Conservation (phyloP, 176 grass and related monocot genomes). For the Urochloa ruziziensis region DNA sequence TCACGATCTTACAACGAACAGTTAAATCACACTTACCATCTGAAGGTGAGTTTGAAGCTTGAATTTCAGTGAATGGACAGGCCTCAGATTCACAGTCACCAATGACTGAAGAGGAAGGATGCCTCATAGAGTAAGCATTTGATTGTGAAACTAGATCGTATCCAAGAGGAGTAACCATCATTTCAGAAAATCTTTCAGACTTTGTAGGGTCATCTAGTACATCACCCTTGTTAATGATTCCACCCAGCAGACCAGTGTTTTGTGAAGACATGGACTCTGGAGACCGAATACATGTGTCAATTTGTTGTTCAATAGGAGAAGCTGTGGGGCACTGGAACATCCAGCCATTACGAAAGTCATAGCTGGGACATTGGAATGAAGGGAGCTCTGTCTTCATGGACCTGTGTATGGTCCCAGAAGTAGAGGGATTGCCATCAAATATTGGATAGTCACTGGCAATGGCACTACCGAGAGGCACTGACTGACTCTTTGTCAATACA, state of each 20-base stretch:
- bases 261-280: conserved; percentile 7
- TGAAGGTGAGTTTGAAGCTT: conserved; percentile 8
- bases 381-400: conserved; percentile 58
- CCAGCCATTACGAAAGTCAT: conserved; percentile 18
- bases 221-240: conserved; percentile 28
- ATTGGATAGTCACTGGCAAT: conserved; percentile 18
- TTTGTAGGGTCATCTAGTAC: background rate
- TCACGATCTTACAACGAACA: background rate
- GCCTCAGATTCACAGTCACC: background rate
- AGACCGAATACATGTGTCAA: conserved; percentile 25
- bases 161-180: background rate
- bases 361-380: conserved; percentile 64
- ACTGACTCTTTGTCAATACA: conserved; percentile 2
- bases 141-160: background rate
- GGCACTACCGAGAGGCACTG: conserved; percentile 27
- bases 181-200: conserved; percentile 31
- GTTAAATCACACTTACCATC: conserved; percentile 38
- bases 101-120: conserved; percentile 4
- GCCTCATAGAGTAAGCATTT: background rate
- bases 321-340: background rate
- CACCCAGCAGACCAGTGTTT: conserved; percentile 30
- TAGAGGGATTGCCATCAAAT: conserved; percentile 51
- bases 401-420: conserved; percentile 39
- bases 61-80: background rate
- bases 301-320: conserved; percentile 17